Evolutionary conservation across 2,329 filamentous ascomycete species (phyloP).

Genomic region (Fusarium sp.): DNA sequence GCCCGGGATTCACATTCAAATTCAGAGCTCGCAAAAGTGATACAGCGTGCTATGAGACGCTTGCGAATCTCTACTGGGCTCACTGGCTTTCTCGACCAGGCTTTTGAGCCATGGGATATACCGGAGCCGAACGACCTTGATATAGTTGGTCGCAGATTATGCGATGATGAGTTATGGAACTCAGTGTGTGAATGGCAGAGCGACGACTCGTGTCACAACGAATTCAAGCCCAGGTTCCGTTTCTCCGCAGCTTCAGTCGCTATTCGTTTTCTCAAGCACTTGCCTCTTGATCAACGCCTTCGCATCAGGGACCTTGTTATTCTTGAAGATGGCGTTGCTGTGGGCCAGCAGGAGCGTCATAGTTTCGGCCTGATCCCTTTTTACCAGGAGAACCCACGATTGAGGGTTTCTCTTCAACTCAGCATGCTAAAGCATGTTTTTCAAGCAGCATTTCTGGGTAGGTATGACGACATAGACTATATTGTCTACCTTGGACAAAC

Average conservation of each 20-base stretch:
- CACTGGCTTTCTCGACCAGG: not conserved
- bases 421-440: not conserved
- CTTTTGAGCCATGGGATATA: not conserved
- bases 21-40: too few relatives aligned
- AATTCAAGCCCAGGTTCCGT: not conserved
- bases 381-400: constrained; percentile 1
- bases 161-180: not conserved
- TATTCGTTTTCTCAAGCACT: not conserved
- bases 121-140: not conserved
- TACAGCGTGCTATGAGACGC: too few relatives aligned
- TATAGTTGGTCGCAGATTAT: not conserved
- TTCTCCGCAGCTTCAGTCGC: constrained; percentile 4
- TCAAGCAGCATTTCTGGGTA: too few relatives aligned
- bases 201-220: not conserved
- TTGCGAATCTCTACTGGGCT: fast-evolving
- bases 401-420: not conserved
- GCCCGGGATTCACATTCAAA: too few relatives aligned
- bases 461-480: too few relatives aligned
- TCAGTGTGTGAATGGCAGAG: not conserved
- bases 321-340: not conserved
- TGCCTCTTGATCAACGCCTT: not conserved
- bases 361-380: constrained; percentile 8
- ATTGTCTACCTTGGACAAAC: too few relatives aligned
- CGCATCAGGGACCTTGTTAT: not conserved
- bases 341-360: not conserved